Conservation (phyloP, 192 early-diverging fungal species). For the Backusella tuberculispora region DNA sequence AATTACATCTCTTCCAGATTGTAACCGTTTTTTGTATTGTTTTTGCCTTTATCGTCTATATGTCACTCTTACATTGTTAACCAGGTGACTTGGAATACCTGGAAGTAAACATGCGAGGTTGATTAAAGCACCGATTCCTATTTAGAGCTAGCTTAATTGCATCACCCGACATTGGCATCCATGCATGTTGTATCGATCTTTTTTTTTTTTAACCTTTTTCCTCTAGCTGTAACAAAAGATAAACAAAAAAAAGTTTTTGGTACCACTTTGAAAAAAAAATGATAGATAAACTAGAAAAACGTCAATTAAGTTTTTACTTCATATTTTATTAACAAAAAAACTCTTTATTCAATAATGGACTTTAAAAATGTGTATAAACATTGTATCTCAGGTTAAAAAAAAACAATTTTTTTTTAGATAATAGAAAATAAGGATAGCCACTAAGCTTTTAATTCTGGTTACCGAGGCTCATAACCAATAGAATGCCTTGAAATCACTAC, state of each 20-base stretch:
- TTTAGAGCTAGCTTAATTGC: not conserved
- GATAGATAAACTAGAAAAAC: not conserved
- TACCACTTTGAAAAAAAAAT: not conserved
- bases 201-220: conserved; percentile 1
- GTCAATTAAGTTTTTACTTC: not conserved
- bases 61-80: not conserved
- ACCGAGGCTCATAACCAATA: conserved; percentile 5
- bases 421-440: not conserved
- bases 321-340: not conserved
- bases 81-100: not conserved
- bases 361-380: conserved; percentile 12
- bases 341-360: not conserved
- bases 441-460: conserved; percentile 3
- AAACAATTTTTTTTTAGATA: not conserved
- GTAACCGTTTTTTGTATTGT: not conserved
- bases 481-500: not conserved
- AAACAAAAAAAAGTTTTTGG: not conserved
- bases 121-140: conserved; percentile 13
- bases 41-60: not conserved
- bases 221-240: not conserved
- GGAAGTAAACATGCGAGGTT: not conserved
- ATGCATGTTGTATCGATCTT: not conserved
- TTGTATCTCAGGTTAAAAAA: conserved; percentile 5
- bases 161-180: not conserved
- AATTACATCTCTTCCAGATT: not conserved